phyloP scores from a whole-genome alignment of 495 filamentous ascomycete species.

The Wilcoxina mikolae region DNA sequence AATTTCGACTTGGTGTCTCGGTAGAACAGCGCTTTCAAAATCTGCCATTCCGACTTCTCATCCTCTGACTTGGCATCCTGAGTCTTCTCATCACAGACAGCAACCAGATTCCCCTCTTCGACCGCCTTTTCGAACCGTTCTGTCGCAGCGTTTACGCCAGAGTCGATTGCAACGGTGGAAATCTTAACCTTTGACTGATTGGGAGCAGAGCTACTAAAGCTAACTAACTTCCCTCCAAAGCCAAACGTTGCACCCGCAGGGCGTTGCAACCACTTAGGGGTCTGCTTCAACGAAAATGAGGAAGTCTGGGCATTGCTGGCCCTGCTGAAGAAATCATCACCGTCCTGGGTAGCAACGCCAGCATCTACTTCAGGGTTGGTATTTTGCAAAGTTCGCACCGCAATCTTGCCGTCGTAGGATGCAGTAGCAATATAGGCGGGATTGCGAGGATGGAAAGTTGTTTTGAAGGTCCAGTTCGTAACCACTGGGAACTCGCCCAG shows the following conservation, averaged over 20 bases:
- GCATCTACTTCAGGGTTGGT: constrained; percentile 46
- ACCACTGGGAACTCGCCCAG: constrained; percentile 93
- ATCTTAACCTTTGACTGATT: constrained; percentile 67
- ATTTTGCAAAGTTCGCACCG: constrained; percentile 82
- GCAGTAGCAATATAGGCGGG: constrained; percentile 83
- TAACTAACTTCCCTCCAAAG: constrained; percentile 86
- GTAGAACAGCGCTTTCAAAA: constrained; percentile 75
- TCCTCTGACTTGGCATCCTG: constrained; percentile 60
- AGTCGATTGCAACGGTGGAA: constrained; percentile 75
- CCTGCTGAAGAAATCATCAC: constrained; percentile 92
- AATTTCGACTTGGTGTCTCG: constrained; percentile 66
- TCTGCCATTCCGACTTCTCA: constrained; percentile 89
- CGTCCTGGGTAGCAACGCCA: constrained; percentile 48
- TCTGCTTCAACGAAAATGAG: constrained; percentile 68
- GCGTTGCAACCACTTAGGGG: constrained; percentile 79
- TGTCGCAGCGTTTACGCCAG: constrained; percentile 65
- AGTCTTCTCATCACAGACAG: constrained; percentile 69
- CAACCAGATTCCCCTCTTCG: constrained; percentile 56
- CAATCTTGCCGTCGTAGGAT: constrained; percentile 91
- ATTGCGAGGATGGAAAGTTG: constrained; percentile 84
- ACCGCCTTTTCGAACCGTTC: constrained; percentile 76
- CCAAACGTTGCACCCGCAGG: constrained; percentile 84
- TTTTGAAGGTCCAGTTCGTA: constrained; percentile 97
- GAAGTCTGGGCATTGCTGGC: constrained; percentile 82
- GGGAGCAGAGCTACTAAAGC: constrained; percentile 42